Percentiles rank a stretch among this genome's conserved stretches.
Conservation (phyloP, 257 asterid species). For the Echites panduratus region DNA sequence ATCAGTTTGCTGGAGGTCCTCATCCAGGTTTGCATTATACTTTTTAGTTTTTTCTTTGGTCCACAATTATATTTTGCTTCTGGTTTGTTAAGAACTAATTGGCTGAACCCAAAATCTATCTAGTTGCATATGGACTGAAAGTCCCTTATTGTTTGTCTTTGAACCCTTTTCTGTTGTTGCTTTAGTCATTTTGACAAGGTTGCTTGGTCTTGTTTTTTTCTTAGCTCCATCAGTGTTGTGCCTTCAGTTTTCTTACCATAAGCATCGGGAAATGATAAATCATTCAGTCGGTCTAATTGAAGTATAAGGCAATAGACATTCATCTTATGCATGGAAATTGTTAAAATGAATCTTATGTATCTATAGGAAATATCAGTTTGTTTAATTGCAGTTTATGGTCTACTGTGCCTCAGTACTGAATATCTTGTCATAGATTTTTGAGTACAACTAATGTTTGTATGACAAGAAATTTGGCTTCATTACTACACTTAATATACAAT, state of each 20-base stretch:
- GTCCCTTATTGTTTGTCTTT: not conserved
- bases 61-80: not conserved
- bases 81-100: not conserved
- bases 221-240: not conserved
- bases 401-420: not conserved
- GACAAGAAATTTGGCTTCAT: not conserved
- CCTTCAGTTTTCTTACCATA: not conserved
- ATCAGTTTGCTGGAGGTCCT: constrained; percentile 49
- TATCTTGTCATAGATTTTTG: not conserved
- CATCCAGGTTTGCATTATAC: constrained; percentile 48
- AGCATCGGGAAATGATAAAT: not conserved
- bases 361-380: not conserved
- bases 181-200: not conserved
- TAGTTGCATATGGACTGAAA: not conserved
- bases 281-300: not conserved
- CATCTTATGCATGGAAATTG: not conserved
- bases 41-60: not conserved
- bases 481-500: constrained; percentile 3
- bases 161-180: not conserved
- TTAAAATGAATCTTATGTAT: not conserved
- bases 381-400: not conserved
- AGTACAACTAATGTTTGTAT: not conserved
- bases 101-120: not conserved
- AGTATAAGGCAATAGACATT: not conserved
- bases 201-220: not conserved